Conservation (phyloP, 768 basidiomycete genomes). For the Tricholoma terreum region DNA sequence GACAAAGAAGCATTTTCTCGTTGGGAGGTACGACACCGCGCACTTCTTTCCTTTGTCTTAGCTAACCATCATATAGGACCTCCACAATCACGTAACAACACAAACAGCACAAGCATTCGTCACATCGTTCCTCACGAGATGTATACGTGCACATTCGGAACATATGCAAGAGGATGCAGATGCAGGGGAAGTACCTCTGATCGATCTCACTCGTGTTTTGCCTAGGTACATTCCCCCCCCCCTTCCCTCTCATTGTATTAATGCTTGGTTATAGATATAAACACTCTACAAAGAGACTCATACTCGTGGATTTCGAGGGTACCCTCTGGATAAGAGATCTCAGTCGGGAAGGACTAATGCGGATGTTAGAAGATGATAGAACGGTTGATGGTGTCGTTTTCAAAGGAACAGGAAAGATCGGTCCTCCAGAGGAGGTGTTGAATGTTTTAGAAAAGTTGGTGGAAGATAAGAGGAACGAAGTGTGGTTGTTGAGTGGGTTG, state of each 20-base stretch:
- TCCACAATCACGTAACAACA: constrained; percentile 81
- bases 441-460: constrained; percentile 54
- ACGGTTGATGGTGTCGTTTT: constrained; percentile 4
- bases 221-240: constrained; percentile 48
- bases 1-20: constrained; percentile 69
- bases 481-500: constrained; percentile 81
- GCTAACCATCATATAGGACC: constrained; percentile 39
- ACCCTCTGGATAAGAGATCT: constrained; percentile 70
- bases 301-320: constrained; percentile 78
- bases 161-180: constrained; percentile 43
- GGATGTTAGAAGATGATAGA: constrained; percentile 34
- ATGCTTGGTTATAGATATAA: constrained; percentile 21
- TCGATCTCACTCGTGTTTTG: constrained; percentile 48
- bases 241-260: background rate
- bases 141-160: constrained; percentile 69
- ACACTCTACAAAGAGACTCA: constrained; percentile 59
- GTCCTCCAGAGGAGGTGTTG: constrained; percentile 36
- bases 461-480: constrained; percentile 66
- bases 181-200: constrained; percentile 22
- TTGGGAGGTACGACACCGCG: constrained; percentile 58
- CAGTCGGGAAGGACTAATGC: constrained; percentile 40
- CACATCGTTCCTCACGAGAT: constrained; percentile 73
- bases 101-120: constrained; percentile 87
- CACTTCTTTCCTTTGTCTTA: background rate
- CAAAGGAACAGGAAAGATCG: constrained; percentile 14